Evolutionary conservation across 805 yeast genomes (phyloP), one percentile per base, ranked within the genome.

Genomic region (Pichia kluyveri): DNA sequence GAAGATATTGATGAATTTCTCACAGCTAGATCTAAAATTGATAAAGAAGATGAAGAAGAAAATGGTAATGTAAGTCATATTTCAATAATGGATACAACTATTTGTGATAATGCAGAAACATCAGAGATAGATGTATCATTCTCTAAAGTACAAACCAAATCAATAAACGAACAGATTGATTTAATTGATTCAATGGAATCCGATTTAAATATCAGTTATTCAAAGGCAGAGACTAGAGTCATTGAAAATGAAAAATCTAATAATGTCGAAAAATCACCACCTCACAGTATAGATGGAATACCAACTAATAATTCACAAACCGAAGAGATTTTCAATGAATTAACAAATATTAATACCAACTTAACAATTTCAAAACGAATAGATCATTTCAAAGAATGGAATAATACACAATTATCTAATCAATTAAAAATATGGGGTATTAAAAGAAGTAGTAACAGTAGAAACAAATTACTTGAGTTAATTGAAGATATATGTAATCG

Each of bases 391-490:
- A 43, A 42, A 28, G 48, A 41, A 6, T 51, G 52, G 52, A 40
- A 42, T 8, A 32, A 39, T 5, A 37, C 36, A 2, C 15, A 23
- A 30, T 23, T 60, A 28, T 60, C 53, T 38, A 49, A 51, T 23
- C 60, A 59, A 45, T 56, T 70, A 43, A 49, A 50, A 9, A 57
- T 54, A 19, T 69, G 72, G 72, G 72, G 69, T 1, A 52, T 72
- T 45, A 70, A 69, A 48, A 70, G 70, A 2, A 60, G 58, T 8
- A 63, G 27, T 10, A 47, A 44, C 19, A 47, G 44, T 15, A 44
- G 38, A 28, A 34, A 31, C 4, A 43, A 38, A 11, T 38, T 53
- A 32, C 34, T 44, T 15, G 40, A 34, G 6, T 18, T 23, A n/a
- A 56, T 52, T 58, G 67, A 9, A 60, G 63, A 46, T 46, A 48